Base-by-base conservation (phyloP, 2,329 filamentous ascomycete genomes). In the Penicillium paneum region DNA sequence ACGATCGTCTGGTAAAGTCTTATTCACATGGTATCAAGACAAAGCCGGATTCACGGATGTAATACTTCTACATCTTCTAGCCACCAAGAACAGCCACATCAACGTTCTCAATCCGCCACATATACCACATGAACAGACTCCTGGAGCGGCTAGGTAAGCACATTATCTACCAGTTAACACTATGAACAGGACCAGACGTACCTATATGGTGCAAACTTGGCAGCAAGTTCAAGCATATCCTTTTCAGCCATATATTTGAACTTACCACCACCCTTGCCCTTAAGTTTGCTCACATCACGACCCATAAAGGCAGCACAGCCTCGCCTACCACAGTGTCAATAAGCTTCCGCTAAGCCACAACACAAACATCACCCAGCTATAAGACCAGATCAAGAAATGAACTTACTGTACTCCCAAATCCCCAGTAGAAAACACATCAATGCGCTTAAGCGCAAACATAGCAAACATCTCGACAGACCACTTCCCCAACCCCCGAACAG, bases 381-480 rank as follows among this genome's bases (percentile, higher is more conserved):
- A 21, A 17, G 10, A 12, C 31, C 5, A 21, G 19, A 12, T 0
- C 8, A 21, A 43, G 32, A 19, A 32, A 8, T 13, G 21, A 24
- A 79, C 81, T 72, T 70, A 83, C 82, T 97, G 94, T 42, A 99
- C 90, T 5, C 94, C 94, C 58, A 99, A 75, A 75, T 99, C 93
- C 0, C 94, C 93, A 1, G 90, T 87, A 21, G 88, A 91, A 71
- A 97, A 96, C 21, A 99, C 90, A 75, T 99, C 93, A 81, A 91
- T 88, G 12, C 92, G 81, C 80, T 97, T 97, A 38, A 99, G 78
- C n/a, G 85, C 89, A 74, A 99, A 97, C 73, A 89, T 91, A 46
- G 92, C 90, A 78, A 99, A 99, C 94, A 99, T 97, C 78, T 97
- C 92, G 13, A 96, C 91, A 44, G 87, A 92, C 94, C 94, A 97